Conservation (phyloP, 164 flowering plant genomes). For the Nelumbo lutea region DNA sequence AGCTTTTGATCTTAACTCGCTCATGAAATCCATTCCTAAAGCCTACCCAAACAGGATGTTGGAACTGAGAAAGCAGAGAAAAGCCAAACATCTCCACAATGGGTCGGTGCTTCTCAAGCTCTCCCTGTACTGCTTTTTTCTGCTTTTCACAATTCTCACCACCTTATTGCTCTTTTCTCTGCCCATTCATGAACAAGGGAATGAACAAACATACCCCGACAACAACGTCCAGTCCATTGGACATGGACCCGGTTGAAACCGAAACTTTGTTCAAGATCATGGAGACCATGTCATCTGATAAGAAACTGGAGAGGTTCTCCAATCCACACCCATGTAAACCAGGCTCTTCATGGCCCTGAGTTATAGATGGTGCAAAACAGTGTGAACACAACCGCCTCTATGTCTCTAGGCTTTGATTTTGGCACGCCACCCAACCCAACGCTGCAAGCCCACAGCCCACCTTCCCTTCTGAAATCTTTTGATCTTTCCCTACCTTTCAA, state of each 20-base stretch:
- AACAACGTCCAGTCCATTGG: slow-evolving; percentile 14
- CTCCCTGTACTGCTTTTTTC: slow-evolving; percentile 17
- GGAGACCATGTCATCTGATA: slow-evolving; percentile 76
- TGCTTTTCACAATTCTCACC: slow-evolving; percentile 5
- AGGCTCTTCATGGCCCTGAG: slow-evolving; percentile 68
- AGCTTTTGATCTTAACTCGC: slow-evolving; percentile 8
- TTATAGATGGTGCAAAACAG: slow-evolving; percentile 67
- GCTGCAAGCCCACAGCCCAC: slow-evolving; percentile 59
- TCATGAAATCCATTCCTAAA: slow-evolving; percentile 14
- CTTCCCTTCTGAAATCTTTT: slow-evolving; percentile 62
- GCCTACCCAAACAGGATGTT: slow-evolving; percentile 6
- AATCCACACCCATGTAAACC: slow-evolving; percentile 65
- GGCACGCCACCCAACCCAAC: slow-evolving; percentile 59
- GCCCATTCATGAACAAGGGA: slow-evolving; percentile 10
- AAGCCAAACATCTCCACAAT: slow-evolving; percentile 14
- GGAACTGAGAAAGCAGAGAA: slow-evolving; percentile 1
- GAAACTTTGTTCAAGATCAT: slow-evolving; percentile 70
- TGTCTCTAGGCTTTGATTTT: slow-evolving; percentile 80
- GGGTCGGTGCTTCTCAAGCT: slow-evolving; percentile 15
- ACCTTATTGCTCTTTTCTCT: slow-evolving; percentile 13
- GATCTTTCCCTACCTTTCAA: slow-evolving; percentile 63
- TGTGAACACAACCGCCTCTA: slow-evolving; percentile 43
- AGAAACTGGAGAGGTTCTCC: slow-evolving; percentile 55
- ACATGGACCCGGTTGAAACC: slow-evolving; percentile 49
- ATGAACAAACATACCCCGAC: slow-evolving; percentile 8